Conservation (phyloP, 306 rosid genomes). For the Prunus davidiana region DNA sequence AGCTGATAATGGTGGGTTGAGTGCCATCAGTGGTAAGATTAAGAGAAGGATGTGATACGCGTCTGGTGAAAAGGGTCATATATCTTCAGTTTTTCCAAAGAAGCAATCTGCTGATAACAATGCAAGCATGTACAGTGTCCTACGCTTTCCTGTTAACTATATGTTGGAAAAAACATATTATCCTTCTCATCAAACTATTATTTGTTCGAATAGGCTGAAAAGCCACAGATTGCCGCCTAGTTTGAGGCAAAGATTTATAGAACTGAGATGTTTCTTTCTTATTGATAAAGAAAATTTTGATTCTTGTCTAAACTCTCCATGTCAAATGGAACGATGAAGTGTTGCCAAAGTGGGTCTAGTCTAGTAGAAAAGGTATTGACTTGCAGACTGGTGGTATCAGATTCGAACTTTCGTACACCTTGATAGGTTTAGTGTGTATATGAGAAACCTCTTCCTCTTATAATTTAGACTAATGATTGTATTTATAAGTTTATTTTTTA, state of each 20-base stretch:
- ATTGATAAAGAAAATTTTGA: not conserved
- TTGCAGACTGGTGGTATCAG: rapidly evolving
- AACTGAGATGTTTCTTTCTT: not conserved
- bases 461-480: too few species aligned
- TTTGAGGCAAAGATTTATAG: conserved; percentile 11
- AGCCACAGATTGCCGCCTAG: not conserved
- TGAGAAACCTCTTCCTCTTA: too few species aligned
- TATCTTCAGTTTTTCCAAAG: conserved; percentile 61
- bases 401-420: too few species aligned
- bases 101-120: conserved; percentile 28
- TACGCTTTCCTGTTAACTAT: not conserved
- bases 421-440: too few species aligned
- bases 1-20: conserved; percentile 22
- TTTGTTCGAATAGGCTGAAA: not conserved
- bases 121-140: conserved; percentile 17
- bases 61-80: conserved; percentile 84
- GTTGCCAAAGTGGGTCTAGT: conserved; percentile 30
- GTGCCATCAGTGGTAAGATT: conserved; percentile 52
- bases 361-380: conserved; percentile 70
- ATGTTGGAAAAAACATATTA: not conserved
- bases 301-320: not conserved
- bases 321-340: not conserved
- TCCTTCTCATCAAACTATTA: not conserved
- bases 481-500: too few species aligned
- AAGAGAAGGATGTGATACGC: conserved; percentile 77